phyloP scores from a whole-genome alignment of 2,329 filamentous ascomycete genomes.

The Arthrobotrys musiformis region DNA sequence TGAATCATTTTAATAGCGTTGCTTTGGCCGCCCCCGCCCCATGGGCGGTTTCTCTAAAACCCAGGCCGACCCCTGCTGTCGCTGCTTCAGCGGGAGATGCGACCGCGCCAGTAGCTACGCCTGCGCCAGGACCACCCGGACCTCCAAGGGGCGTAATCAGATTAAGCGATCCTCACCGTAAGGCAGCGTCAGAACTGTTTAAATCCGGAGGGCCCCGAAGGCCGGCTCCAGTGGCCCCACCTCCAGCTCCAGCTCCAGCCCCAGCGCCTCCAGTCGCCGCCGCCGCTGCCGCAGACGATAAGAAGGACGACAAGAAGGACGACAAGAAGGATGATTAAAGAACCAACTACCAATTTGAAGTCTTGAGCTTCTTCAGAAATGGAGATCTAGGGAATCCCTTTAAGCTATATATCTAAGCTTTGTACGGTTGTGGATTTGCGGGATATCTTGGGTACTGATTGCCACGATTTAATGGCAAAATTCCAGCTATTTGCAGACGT shows the following conservation, averaged over 20 bases:
- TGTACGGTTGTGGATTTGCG: no score
- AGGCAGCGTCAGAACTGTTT: neutral
- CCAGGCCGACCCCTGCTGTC: neutral
- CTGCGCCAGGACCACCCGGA: neutral
- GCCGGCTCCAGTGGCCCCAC: no score
- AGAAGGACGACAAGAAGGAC: neutral
- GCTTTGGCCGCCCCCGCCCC: neutral
- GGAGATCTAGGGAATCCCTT: no score
- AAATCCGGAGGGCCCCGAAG: neutral
- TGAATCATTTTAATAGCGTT: neutral
- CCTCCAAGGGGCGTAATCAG: neutral
- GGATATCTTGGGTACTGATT: neutral
- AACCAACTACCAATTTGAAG: no score
- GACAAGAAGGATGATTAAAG: neutral
- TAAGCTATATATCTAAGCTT: no score
- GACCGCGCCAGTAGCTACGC: neutral
- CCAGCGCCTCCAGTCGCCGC: neutral
- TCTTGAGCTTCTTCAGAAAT: no score
- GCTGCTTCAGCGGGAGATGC: neutral
- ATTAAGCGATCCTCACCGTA: neutral
- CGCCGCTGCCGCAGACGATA: neutral
- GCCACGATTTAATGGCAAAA: neutral
- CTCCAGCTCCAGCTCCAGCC: no score
- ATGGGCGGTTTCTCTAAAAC: neutral
- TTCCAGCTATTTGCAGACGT: neutral